Conservation (phyloP, 1,284 basidiomycete genomes). For the Cutaneotrichosporon mucoides region DNA sequence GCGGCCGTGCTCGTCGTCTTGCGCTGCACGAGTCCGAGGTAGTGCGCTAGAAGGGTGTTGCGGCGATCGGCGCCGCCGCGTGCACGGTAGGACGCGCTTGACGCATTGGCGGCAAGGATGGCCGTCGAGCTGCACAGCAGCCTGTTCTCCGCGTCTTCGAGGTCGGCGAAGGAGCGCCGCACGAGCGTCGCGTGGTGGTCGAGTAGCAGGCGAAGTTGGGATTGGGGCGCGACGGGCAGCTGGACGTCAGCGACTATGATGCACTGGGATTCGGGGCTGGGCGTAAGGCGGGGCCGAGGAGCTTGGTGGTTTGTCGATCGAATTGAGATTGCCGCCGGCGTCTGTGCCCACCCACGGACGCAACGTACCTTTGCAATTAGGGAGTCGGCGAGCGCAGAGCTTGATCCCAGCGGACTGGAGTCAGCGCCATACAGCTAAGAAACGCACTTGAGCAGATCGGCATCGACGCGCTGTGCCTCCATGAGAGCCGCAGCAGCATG, state of each 20-base stretch:
- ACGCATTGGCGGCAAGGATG: neutral
- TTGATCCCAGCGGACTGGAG: neutral
- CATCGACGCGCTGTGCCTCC: neutral
- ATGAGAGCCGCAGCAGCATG: neutral
- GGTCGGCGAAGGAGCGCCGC: neutral
- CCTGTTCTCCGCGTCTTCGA: constrained; percentile 6
- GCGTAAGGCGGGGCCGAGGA: too few relatives aligned
- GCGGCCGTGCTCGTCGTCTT: neutral
- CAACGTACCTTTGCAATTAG: constrained; percentile 3
- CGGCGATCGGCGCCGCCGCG: neutral
- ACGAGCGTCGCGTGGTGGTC: neutral
- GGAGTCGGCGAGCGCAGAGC: neutral
- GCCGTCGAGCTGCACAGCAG: constrained; percentile 3
- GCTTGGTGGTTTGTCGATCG: neutral
- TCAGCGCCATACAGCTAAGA: neutral
- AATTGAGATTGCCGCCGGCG: neutral
- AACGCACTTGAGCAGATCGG: neutral
- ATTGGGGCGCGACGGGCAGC: neutral
- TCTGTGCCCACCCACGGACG: neutral
- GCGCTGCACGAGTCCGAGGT: neutral
- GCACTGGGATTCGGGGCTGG: too few relatives aligned
- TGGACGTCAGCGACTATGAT: neutral
- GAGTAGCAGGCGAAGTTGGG: neutral
- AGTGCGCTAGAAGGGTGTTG: neutral
- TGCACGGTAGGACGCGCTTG: neutral